Conservation (phyloP, 2,329 filamentous ascomycete genomes). For the Aureobasidium sp. region DNA sequence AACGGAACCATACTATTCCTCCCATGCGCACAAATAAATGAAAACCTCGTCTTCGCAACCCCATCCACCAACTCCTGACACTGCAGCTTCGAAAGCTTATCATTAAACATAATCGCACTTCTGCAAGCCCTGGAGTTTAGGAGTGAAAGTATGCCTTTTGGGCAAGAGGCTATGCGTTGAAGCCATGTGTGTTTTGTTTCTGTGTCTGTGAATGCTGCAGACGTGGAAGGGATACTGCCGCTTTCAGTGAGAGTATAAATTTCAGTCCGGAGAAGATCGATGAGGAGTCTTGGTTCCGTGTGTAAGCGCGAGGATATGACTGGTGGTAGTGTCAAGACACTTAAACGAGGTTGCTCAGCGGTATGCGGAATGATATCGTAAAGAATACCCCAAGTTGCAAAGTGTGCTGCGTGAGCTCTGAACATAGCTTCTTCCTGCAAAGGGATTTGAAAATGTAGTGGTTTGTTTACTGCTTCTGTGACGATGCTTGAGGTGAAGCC, state of each 20-base stretch:
- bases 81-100: constrained; percentile 49
- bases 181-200: constrained; percentile 42
- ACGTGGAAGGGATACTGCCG: neutral
- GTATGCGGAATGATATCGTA: constrained; percentile 41
- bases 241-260: constrained; percentile 56
- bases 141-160: constrained; percentile 65
- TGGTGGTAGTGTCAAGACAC: constrained; percentile 55
- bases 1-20: constrained; percentile 44
- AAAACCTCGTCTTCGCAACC: constrained; percentile 57
- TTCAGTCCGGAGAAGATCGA: constrained; percentile 67
- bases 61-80: constrained; percentile 50
- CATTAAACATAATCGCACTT: constrained; percentile 83
- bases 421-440: constrained; percentile 54
- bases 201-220: neutral
- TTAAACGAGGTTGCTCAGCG: constrained; percentile 15
- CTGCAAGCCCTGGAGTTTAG: constrained; percentile 69
- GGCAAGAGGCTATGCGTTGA: constrained; percentile 57
- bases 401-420: constrained; percentile 43
- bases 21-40: constrained; percentile 79
- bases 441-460: constrained; percentile 58
- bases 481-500: constrained; percentile 24
- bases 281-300: constrained; percentile 60
- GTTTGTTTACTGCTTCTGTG: constrained; percentile 34
- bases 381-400: constrained; percentile 66
- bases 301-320: constrained; percentile 69